Conservation (phyloP, 352 stramenopile species). For the Pythium oligandrum region DNA sequence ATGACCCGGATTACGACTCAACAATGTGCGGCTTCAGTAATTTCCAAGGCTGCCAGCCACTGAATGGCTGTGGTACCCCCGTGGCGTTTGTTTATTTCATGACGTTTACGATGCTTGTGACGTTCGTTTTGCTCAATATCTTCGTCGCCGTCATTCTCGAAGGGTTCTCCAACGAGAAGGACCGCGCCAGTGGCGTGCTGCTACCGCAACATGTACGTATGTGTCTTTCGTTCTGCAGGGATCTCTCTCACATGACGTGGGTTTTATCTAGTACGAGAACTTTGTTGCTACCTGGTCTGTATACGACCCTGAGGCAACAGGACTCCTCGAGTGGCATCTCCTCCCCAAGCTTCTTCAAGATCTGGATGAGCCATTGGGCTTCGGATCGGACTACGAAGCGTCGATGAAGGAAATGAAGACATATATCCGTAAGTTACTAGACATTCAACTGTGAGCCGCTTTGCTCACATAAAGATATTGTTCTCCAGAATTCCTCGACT, state of each 20-base stretch:
- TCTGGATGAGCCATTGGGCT: slow-evolving; percentile 63
- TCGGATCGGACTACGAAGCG: slow-evolving; percentile 34
- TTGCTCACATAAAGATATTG: background rate
- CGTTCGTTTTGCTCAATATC: slow-evolving; percentile 82
- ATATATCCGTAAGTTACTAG: slow-evolving; percentile 38
- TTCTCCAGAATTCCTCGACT: slow-evolving; percentile 34
- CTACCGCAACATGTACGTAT: slow-evolving; percentile 34
- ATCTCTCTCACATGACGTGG: slow-evolving; percentile 1
- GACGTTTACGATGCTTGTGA: slow-evolving; percentile 78
- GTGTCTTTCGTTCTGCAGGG: slow-evolving; percentile 2
- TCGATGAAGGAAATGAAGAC: slow-evolving; percentile 45
- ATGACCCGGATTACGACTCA: slow-evolving; percentile 27
- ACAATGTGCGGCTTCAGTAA: slow-evolving; percentile 44
- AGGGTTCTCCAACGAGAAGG: slow-evolving; percentile 71
- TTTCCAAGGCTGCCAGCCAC: slow-evolving; percentile 27
- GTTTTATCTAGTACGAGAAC: slow-evolving; percentile 43
- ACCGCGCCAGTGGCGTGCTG: slow-evolving; percentile 45
- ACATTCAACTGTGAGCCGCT: background rate
- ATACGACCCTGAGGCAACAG: slow-evolving; percentile 74
- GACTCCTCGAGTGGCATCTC: slow-evolving; percentile 61
- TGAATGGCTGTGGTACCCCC: slow-evolving; percentile 47
- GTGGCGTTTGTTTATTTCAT: slow-evolving; percentile 64
- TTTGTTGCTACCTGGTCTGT: slow-evolving; percentile 52
- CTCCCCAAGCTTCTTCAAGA: slow-evolving; percentile 59
- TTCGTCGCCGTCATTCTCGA: slow-evolving; percentile 87